phyloP scores from a whole-genome alignment of 176 grass and related monocot species.

The Stipa capillata region DNA sequence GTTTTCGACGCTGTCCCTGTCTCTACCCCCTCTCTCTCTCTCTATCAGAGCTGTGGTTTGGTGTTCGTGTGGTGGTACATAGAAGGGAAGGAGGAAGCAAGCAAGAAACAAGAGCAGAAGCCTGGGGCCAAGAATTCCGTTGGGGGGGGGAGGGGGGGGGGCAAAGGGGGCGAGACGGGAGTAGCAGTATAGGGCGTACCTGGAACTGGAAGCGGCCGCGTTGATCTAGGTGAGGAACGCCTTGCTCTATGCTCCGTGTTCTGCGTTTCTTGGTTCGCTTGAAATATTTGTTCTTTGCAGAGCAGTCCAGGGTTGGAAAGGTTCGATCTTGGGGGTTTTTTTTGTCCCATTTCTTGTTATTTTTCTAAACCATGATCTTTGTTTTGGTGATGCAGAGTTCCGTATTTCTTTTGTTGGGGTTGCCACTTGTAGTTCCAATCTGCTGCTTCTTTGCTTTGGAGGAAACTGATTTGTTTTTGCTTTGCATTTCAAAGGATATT shows the following conservation, averaged over 20 bases:
- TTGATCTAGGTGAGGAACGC: conserved; percentile 30
- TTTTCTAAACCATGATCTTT: background rate
- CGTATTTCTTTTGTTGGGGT: background rate
- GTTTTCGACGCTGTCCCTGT: conserved; percentile 25
- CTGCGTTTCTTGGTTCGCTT: background rate
- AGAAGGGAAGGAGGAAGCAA: conserved; percentile 10
- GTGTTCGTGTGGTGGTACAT: background rate
- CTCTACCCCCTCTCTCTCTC: background rate
- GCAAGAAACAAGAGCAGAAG: conserved; percentile 16
- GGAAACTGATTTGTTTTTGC: background rate
- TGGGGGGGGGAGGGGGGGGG: no score
- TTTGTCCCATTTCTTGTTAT: background rate
- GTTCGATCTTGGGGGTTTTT: background rate
- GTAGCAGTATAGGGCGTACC: background rate
- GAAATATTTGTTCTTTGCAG: background rate
- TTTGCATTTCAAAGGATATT: background rate
- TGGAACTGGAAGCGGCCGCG: background rate
- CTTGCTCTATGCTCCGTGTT: background rate
- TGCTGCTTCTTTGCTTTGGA: background rate
- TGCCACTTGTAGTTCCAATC: background rate
- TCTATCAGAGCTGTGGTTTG: background rate
- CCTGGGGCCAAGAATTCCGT: background rate
- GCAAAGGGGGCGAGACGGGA: background rate
- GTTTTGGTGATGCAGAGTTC: background rate
- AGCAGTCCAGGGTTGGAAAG: background rate